Conservation (phyloP, 1,284 basidiomycete genomes). For the Schizophyllum amplum region DNA sequence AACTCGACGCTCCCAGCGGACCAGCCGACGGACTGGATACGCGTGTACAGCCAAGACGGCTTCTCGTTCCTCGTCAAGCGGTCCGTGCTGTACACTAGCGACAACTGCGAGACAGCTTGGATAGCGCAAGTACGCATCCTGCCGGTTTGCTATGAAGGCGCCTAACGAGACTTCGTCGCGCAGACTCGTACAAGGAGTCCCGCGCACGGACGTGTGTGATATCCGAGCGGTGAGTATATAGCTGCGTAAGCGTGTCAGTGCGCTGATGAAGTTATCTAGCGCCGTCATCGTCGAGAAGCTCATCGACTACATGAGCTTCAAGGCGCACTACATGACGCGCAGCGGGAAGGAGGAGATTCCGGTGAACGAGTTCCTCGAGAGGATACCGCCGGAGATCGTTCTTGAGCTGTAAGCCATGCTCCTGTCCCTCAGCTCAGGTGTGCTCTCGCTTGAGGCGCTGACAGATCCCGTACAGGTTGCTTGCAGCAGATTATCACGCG, state of each 20-base stretch:
- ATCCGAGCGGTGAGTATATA: slow-evolving; percentile 26
- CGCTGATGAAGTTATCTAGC: slow-evolving; percentile 27
- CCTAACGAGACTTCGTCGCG: background rate
- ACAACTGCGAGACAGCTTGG: slow-evolving; percentile 45
- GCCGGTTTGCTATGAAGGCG: no score
- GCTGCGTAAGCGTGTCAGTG: background rate
- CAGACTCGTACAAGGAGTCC: slow-evolving; percentile 35
- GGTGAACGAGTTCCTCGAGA: slow-evolving; percentile 60
- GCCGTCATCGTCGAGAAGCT: slow-evolving; percentile 75
- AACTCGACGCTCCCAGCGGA: no score
- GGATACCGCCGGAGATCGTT: slow-evolving; percentile 73
- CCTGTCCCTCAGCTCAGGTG: no score
- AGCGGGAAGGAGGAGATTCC: slow-evolving; percentile 65
- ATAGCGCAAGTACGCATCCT: slow-evolving; percentile 28
- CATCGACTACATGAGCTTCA: slow-evolving; percentile 77
- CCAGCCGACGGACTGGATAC: slow-evolving; percentile 42
- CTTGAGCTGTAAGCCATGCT: slow-evolving; percentile 63
- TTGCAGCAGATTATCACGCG: slow-evolving; percentile 72
- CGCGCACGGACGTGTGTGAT: slow-evolving; percentile 30
- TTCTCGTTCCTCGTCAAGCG: slow-evolving; percentile 54
- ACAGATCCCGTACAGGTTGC: slow-evolving; percentile 34
- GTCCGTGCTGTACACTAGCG: slow-evolving; percentile 47
- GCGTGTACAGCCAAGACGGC: slow-evolving; percentile 53
- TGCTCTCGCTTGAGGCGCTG: slow-evolving; percentile 3
- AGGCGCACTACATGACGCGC: slow-evolving; percentile 54